A percentile compares a stretch with the other conserved stretches of the same genome.
Evolutionary conservation across 2,329 filamentous ascomycete species (phyloP).

Genomic region (Conoideocrella luteorostrata): DNA sequence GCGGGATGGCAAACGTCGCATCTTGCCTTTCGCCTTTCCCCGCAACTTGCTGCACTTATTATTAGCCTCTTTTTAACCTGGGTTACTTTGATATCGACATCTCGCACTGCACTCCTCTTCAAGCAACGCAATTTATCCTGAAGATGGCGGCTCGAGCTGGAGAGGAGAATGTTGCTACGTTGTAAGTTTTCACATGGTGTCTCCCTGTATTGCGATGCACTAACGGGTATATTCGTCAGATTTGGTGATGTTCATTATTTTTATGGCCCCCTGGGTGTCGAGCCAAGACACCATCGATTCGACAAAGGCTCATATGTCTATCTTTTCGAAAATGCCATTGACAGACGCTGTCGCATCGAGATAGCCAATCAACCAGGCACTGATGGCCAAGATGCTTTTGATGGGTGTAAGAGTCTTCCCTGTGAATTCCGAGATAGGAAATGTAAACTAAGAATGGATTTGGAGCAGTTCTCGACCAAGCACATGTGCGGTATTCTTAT

Average conservation of each 20-base stretch:
- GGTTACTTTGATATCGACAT: not conserved
- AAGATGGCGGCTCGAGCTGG: conserved; percentile 41
- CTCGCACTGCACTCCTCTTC: not conserved
- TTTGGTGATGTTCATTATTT: conserved; percentile 77
- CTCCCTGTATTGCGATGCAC: not conserved
- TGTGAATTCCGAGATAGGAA: not conserved
- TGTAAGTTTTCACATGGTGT: conserved; percentile 31
- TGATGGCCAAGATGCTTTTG: conserved; percentile 72
- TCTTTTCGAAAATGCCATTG: conserved; percentile 65
- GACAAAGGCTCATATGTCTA: conserved; percentile 76
- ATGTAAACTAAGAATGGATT: conserved; percentile 9
- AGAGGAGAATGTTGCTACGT: conserved; percentile 45
- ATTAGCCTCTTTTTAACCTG: not conserved
- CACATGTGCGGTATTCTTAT: conserved; percentile 63
- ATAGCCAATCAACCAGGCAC: conserved; percentile 69
- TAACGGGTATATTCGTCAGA: no score
- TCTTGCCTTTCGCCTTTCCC: not conserved
- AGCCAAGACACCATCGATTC: conserved; percentile 72
- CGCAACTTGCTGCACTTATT: conserved; percentile 4
- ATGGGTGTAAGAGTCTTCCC: conserved; percentile 54
- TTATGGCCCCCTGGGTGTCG: conserved; percentile 60
- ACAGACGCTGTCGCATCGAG: conserved; percentile 64
- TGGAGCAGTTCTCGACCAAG: conserved; percentile 54
- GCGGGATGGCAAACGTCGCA: not conserved
- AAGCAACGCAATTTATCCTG: not conserved